phyloP scores from a whole-genome alignment of 257 asterid species.

The Solanum bulbocastanum region DNA sequence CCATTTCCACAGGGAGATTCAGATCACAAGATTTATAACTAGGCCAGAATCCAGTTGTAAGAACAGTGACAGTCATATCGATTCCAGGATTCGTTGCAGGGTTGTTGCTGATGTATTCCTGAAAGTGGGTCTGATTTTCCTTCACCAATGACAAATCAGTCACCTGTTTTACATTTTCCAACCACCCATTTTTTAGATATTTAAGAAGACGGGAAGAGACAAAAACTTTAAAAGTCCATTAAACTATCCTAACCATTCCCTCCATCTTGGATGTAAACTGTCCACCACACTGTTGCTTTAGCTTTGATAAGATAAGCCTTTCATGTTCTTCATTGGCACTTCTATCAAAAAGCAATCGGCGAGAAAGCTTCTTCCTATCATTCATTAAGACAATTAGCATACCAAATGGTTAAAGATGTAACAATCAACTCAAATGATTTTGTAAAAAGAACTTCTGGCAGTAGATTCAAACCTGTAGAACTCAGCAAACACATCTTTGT shows the following conservation, averaged over 20 bases:
- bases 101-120: conserved; percentile 22
- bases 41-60: conserved; percentile 63
- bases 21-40: conserved; percentile 43
- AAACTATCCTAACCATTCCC: conserved; percentile 36
- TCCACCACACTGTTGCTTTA: conserved; percentile 46
- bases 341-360: conserved; percentile 39
- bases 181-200: neutral
- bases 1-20: conserved; percentile 53
- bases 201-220: neutral
- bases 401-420: neutral
- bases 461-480: conserved; percentile 23
- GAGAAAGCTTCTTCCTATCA: conserved; percentile 48
- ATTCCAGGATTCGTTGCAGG: conserved; percentile 27
- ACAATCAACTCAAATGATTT: neutral
- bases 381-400: neutral
- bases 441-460: neutral
- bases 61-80: conserved; percentile 33
- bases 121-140: conserved; percentile 29
- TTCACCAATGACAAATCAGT: conserved; percentile 40
- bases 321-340: conserved; percentile 43
- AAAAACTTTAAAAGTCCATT: neutral
- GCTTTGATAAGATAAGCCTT: conserved; percentile 30
- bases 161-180: conserved; percentile 20
- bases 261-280: conserved; percentile 60
- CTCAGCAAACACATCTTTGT: conserved; percentile 49